phyloP scores from a whole-genome alignment of 208 protist genomes.

The Naegleria fowleri region DNA sequence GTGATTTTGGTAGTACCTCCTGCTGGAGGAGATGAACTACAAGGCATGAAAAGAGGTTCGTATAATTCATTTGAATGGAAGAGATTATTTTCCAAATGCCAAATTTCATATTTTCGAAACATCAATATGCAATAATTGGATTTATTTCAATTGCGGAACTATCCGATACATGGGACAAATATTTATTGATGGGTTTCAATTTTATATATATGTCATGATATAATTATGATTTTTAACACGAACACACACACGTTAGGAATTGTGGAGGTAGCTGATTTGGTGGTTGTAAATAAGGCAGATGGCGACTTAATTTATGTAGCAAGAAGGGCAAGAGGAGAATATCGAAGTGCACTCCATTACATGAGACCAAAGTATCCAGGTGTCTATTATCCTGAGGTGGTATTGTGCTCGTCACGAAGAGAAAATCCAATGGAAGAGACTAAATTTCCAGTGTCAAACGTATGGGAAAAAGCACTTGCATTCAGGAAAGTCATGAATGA shows the following conservation, averaged over 20 bases:
- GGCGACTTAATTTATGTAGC: conserved; percentile 53
- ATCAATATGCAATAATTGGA: no score
- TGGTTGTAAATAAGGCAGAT: conserved; percentile 89
- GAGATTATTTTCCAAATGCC: no score
- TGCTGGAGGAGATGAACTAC: conserved; percentile 16
- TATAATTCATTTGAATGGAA: no score
- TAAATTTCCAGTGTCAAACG: not conserved
- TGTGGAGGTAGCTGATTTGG: conserved; percentile 81
- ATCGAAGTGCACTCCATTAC: conserved; percentile 48
- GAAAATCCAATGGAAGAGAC: conserved; percentile 11
- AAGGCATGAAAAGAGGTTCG: conserved; percentile 19
- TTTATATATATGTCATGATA: no score
- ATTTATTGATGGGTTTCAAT: not conserved
- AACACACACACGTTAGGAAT: conserved; percentile 41
- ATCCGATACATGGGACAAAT: no score
- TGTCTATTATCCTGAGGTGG: not conserved
- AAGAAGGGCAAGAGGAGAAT: conserved; percentile 51
- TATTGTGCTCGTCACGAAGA: not conserved
- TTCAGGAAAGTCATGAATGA: not conserved
- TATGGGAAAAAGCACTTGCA: not conserved
- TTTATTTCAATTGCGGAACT: no score
- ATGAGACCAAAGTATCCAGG: not conserved
- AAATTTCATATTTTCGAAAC: no score
- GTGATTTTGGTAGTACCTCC: conserved; percentile 13
- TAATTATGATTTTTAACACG: no score